Evolutionary conservation across 148 eudicot species (phyloP), one percentile per base, ranked within the genome.

Genomic region (Amaranthus hypochondriacus): DNA sequence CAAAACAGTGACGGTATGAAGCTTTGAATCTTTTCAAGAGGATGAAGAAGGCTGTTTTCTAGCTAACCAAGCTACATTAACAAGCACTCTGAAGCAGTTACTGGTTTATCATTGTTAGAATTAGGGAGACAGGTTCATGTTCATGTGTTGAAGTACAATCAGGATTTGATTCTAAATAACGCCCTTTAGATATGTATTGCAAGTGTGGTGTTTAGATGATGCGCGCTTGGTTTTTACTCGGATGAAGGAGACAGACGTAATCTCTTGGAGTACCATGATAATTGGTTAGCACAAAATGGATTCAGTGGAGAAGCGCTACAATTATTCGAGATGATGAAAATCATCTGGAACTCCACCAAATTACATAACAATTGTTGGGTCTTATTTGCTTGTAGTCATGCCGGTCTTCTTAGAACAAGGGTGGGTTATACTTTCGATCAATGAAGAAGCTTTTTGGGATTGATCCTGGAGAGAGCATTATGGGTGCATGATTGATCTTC

Each of bases 401-500:
- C 84, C 3, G 84, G 86, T 56, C 71, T 84, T n/a, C 8, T 68
- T 84, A 50, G 80, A 81, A 10, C 76, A 81, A 57, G 86, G 86
- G 48, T 75, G 77, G 76, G n/a, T n/a, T 60, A 56, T 81, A 84
- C 54, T 84, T 84, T 57, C 73, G 64, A 9, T 81, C 86, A 43
- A 81, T 84, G 86, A 84, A 81, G 76, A 69, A 78, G 57, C 77
- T 75, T 44, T 84, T 75, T 58, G 86, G 80, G 48, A 81, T 84
- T 64, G 82, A 81, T 14, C 79, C 77, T 0, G 76, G 79, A 12
- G 80, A 28, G 86, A 84, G 61, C 86, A 84, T 56, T 84, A 84
- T 59, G 86, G 86, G n/a, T 84, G 86, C 76, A 84, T 84, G 86
- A 81, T 84, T 18, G 86, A 84, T 84, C 71, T 81, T 4, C 86